These are phyloP conservation scores for Xylaria nigripes DNA, from an alignment of 495 filamentous ascomycete species.

Conservation along the genomic window DNA sequence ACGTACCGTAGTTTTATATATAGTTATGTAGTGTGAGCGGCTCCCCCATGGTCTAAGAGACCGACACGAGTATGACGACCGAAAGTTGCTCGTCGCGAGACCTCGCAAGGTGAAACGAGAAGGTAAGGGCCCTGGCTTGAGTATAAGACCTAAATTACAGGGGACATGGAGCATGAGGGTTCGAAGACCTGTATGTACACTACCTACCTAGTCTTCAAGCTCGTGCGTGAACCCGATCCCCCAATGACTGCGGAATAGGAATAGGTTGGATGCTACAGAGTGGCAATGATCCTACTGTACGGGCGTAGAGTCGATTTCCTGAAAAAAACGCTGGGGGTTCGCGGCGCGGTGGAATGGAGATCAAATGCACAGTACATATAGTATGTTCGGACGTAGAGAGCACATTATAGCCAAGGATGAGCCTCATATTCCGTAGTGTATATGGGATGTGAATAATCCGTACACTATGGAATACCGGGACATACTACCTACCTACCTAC, in stretches of 20 bases:
- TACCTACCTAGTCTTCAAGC: not conserved
- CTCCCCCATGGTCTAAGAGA: too few relatives aligned
- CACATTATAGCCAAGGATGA: conserved; percentile 11
- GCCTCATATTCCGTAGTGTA: conserved; percentile 6
- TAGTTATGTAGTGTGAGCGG: too few relatives aligned
- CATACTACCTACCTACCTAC: too few relatives aligned
- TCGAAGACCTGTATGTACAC: not conserved
- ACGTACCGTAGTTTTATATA: too few relatives aligned
- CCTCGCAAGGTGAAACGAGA: not conserved
- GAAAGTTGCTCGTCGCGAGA: too few relatives aligned
- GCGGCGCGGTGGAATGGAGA: not conserved
- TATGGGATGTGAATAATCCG: too few relatives aligned
- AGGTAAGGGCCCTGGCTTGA: not conserved
- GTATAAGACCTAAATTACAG: too few relatives aligned
- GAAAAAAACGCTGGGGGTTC: not conserved
- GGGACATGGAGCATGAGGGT: not conserved
- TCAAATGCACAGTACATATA: not conserved
- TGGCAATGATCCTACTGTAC: not conserved
- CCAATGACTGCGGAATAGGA: not conserved
- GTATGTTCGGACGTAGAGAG: too few relatives aligned
- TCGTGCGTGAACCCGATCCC: not conserved
- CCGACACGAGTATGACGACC: too few relatives aligned
- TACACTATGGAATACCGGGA: too few relatives aligned
- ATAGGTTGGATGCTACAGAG: not conserved
- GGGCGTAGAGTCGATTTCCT: not conserved